Evolutionary conservation across 768 basidiomycete species (phyloP), one percentile per base, ranked within the genome.

Genomic region (Lentinula detonsa): DNA sequence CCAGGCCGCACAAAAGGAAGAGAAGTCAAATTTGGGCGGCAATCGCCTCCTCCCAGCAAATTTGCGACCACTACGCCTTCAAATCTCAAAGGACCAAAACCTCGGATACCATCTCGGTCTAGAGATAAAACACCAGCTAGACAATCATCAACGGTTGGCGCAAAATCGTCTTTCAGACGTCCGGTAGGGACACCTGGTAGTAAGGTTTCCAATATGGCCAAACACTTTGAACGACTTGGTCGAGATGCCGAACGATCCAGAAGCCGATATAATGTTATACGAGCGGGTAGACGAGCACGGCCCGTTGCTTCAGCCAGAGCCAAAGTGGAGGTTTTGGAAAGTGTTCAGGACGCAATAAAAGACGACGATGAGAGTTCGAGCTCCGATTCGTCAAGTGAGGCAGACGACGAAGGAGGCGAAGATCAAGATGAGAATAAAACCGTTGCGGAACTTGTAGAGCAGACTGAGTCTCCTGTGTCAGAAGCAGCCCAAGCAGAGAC

Each of bases 281-380:
- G 93, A 40, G 40, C 55, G 21, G 91, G 90, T 10, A 88, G 86
- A 64, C 85, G 90, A 49, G 91, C 93, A 18, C 88, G 96, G 35
- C 96, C 97, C 11, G 93, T 98, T 13, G 90, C 91, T 18, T 88
- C 88, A 28, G 89, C 95, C 15, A 84, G 87, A 49, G 94, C 93
- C 15, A 93, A 87, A 67, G 92, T 96, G 1, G 87, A 95, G 68
- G 83, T 97, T 35, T 80, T 97, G 28, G 88, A 91, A 57, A 95
- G 92, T 67, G 84, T 97, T 67, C 88, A 90, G 69, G 95, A 97
- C 67, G 95, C 91, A 1, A 91, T 97, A 69, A 82, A 81, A 56
- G 91, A 93, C 66, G 55, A 56, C 23, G 93, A 90, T 65, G 85
- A 91, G 65, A 87, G 87, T 21, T 90, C 91, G 55, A 80, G 78